Evolutionary conservation across 192 early-diverging fungal species (phyloP).

Genomic region (Linnemannia zychae): DNA sequence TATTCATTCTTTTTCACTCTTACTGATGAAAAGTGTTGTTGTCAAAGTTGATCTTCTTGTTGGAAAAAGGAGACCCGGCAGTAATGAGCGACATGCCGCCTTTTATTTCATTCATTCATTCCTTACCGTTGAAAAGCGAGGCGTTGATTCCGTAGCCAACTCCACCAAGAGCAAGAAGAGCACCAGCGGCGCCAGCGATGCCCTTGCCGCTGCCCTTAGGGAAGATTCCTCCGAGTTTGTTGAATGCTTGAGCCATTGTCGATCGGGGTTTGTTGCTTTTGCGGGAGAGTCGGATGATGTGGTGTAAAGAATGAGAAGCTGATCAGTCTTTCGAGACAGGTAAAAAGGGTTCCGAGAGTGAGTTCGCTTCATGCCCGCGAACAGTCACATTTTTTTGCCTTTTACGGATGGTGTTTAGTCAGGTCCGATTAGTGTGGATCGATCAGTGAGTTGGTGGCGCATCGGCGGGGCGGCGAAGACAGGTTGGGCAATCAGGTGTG

Average conservation of each 20-base stretch:
- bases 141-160: constrained; percentile 79
- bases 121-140: constrained; percentile 93
- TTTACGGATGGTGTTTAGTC: too few relatives aligned
- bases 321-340: background rate
- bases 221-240: constrained; percentile 70
- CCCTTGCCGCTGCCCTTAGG: constrained; percentile 64
- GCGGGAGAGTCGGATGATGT: background rate
- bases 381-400: too few relatives aligned
- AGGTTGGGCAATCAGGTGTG: too few relatives aligned
- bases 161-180: constrained; percentile 74
- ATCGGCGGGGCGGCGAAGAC: too few relatives aligned
- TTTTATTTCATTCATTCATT: too few relatives aligned
- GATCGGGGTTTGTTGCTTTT: background rate
- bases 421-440: too few relatives aligned
- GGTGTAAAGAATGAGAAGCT: background rate
- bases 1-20: background rate
- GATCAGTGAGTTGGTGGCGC: too few relatives aligned
- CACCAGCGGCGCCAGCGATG: constrained; percentile 64
- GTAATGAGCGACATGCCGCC: too few relatives aligned
- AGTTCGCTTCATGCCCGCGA: too few relatives aligned
- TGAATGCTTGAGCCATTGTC: constrained; percentile 62
- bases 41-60: background rate
- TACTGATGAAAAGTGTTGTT: background rate
- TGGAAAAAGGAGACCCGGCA: too few relatives aligned
- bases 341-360: too few relatives aligned